Conservation (phyloP, 306 rosid species). For the Rubus parviflorus region DNA sequence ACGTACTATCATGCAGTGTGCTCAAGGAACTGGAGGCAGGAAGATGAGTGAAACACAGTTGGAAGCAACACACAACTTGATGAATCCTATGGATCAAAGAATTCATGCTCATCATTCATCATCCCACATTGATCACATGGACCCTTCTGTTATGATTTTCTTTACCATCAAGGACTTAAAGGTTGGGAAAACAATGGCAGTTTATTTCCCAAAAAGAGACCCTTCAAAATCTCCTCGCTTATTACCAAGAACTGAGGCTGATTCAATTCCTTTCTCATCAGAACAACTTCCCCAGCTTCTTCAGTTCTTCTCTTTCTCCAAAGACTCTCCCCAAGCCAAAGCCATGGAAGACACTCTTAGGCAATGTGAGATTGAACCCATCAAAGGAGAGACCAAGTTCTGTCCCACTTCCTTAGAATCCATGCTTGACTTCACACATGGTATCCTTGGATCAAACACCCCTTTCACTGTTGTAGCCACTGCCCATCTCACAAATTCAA, state of each 20-base stretch:
- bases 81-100: conserved; percentile 2
- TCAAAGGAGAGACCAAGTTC: conserved; percentile 62
- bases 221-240: conserved; percentile 57
- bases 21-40: conserved; percentile 26
- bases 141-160: conserved; percentile 58
- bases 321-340: conserved; percentile 59
- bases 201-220: conserved; percentile 67
- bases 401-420: conserved; percentile 83
- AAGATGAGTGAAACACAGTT: conserved; percentile 15
- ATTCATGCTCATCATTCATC: conserved; percentile 19
- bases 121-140: conserved; percentile 37
- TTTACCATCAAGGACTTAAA: conserved; percentile 57
- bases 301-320: conserved; percentile 44
- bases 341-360: conserved; percentile 62
- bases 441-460: conserved; percentile 35
- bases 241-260: conserved; percentile 46
- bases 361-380: conserved; percentile 61
- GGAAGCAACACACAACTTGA: not conserved
- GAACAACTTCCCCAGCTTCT: conserved; percentile 52
- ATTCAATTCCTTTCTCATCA: conserved; percentile 60
- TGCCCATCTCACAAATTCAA: conserved; percentile 44
- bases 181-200: conserved; percentile 51
- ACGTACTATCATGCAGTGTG: conserved; percentile 39
- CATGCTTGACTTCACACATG: conserved; percentile 51
- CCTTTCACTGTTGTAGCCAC: conserved; percentile 40